Conservation (phyloP, 495 filamentous ascomycete genomes). For the Hypomontagnella monticulosa region DNA sequence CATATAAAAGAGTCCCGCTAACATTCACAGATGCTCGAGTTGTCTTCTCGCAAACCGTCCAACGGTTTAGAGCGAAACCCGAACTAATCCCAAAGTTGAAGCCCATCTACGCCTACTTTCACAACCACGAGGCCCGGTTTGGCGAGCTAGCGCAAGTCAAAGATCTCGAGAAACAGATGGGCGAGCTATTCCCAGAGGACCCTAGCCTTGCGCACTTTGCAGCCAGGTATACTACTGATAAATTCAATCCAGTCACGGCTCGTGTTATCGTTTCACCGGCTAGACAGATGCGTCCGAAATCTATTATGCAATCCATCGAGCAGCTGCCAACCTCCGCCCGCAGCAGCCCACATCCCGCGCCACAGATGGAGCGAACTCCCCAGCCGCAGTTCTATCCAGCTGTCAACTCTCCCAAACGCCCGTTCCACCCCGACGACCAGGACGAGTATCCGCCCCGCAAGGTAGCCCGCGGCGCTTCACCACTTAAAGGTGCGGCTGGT, state of each 20-base stretch:
- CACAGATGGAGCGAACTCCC: constrained; percentile 52
- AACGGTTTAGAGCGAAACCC: constrained; percentile 75
- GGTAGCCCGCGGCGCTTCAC: constrained; percentile 80
- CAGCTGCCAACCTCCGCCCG: constrained; percentile 56
- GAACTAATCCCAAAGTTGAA: constrained; percentile 79
- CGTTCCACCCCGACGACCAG: constrained; percentile 72
- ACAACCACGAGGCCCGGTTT: constrained; percentile 93
- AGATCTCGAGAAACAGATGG: constrained; percentile 92
- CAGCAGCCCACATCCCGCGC: constrained; percentile 59
- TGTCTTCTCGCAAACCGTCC: constrained; percentile 92
- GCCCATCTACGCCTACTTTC: constrained; percentile 86
- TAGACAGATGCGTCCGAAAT: constrained; percentile 75
- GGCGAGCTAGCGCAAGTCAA: constrained; percentile 89
- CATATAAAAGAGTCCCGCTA: not conserved
- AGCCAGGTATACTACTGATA: constrained; percentile 71
- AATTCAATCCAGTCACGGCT: constrained; percentile 72
- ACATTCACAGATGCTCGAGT: constrained; percentile 81
- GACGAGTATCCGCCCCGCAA: constrained; percentile 85
- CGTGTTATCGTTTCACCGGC: constrained; percentile 84
- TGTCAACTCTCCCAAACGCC: constrained; percentile 81
- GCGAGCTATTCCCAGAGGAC: constrained; percentile 88
- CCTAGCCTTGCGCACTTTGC: constrained; percentile 78
- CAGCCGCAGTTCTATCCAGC: constrained; percentile 60
- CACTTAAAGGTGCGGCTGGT: constrained; percentile 84
- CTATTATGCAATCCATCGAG: constrained; percentile 62